phyloP scores from a whole-genome alignment of 2,329 filamentous ascomycete genomes.

The Xylaria hypoxylon region DNA sequence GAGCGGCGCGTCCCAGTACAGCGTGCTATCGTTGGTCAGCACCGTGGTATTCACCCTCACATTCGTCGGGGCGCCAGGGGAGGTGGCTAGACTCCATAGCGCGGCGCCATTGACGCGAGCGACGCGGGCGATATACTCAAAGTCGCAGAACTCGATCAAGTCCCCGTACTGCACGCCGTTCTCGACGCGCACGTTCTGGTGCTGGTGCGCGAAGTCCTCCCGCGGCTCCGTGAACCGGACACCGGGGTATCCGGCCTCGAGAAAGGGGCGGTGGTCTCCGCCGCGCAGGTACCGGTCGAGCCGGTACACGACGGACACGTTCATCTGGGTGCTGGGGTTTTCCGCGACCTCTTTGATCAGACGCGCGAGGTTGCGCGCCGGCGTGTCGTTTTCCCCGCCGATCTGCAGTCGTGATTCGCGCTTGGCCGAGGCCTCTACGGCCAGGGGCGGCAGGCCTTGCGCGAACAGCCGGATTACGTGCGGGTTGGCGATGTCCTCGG shows the following conservation, averaged over 20 bases:
- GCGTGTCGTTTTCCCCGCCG: constrained; percentile 66
- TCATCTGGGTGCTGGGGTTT: constrained; percentile 64
- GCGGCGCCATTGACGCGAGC: constrained; percentile 66
- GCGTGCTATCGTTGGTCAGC: constrained; percentile 61
- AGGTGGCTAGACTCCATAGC: constrained; percentile 65
- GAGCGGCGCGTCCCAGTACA: constrained; percentile 61
- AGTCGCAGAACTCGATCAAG: constrained; percentile 67
- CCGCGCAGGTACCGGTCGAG: constrained; percentile 67
- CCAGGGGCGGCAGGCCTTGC: constrained; percentile 57
- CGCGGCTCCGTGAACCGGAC: constrained; percentile 68
- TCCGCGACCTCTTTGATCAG: constrained; percentile 67
- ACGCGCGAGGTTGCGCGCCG: constrained; percentile 65
- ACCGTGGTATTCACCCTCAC: constrained; percentile 61
- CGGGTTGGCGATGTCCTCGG: constrained; percentile 59
- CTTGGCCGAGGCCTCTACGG: constrained; percentile 54
- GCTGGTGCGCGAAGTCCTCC: constrained; percentile 68
- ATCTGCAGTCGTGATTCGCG: constrained; percentile 57
- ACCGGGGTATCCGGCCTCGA: constrained; percentile 65
- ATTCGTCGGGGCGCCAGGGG: constrained; percentile 62
- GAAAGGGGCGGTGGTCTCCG: constrained; percentile 67
- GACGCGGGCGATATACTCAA: constrained; percentile 64
- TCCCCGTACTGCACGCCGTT: constrained; percentile 66
- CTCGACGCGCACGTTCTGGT: constrained; percentile 63
- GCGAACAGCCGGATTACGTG: constrained; percentile 67
- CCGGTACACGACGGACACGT: constrained; percentile 66